Base-by-base conservation (phyloP, 352 stramenopile species). In the Phytopythium litorale region DNA sequence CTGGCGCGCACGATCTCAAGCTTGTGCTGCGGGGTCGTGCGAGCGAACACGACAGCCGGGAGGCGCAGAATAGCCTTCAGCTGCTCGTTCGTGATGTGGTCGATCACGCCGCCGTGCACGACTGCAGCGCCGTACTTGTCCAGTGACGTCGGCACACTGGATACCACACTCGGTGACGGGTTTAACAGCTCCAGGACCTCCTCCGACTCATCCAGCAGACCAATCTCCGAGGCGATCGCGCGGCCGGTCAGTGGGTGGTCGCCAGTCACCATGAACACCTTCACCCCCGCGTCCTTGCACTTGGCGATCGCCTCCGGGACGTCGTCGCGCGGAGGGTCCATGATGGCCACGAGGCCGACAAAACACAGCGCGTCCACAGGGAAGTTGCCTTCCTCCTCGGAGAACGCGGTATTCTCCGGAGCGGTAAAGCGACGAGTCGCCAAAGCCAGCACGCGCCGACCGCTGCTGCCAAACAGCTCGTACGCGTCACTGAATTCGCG, bases 261-360 rank as follows among this genome's bases (percentile, higher is more conserved):
- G 11, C 91, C 91, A 16, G 91, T 97, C n/a, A 97, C 86, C 89
- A 97, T 97, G 38, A 96, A 90, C 50, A 97, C 91, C 58, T 89
- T 88, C n/a, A 97, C 84, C 5, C 87, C 89, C n/a, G 87, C 81
- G 23, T 75, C 73, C 40, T 92, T 92, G 66, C 82, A 96, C 58
- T 89, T 83, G 4, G 67, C 56, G 28, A 97, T 85, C 7, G 91
- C 86, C 28, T 84, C 78, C 7, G 83, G 70, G 5, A 96, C 87
- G 21, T 88, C 79, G 38, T 87, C 68, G 30, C 76, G 72, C 4
- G 94, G 96, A 48, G 96, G 94, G 63, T 98, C 96, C 69, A 98
- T 96, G 50, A 99, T 92, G 13, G 91, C 90, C 33, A 94, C 84
- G 64, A 98, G 79, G 40, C 92, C 93, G 28, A 98, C 79, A 50